Evolutionary conservation across 306 rosid genomes (phyloP).

Genomic region (Gillenia trifoliata): DNA sequence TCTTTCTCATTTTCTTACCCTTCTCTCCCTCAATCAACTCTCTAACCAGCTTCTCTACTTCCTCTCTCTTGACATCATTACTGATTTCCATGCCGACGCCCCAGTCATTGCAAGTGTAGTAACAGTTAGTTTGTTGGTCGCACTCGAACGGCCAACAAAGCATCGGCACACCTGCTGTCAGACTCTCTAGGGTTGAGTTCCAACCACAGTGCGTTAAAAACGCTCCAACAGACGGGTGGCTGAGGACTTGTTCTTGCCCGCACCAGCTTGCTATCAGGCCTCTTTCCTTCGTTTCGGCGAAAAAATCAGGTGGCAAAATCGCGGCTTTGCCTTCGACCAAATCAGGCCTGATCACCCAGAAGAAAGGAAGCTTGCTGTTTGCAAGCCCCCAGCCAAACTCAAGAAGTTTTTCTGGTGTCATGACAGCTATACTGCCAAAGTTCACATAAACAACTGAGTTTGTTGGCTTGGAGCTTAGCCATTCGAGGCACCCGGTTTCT

Average conservation of each 20-base stretch:
- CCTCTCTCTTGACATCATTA: conserved; percentile 3
- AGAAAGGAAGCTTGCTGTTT: neutral
- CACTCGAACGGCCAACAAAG: conserved; percentile 10
- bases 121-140: conserved; percentile 2
- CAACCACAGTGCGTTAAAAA: conserved; percentile 1
- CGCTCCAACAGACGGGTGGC: neutral
- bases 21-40: conserved; percentile 5
- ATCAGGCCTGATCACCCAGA: conserved; percentile 9
- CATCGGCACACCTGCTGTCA: conserved; percentile 10
- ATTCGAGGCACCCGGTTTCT: neutral
- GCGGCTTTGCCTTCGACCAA: neutral
- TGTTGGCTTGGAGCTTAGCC: neutral
- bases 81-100: neutral
- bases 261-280: conserved; percentile 1
- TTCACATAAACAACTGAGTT: neutral
- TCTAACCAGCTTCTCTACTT: conserved; percentile 5
- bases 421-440: neutral
- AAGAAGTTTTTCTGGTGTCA: neutral
- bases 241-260: neutral
- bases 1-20: neutral
- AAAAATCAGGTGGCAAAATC: neutral
- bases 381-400: conserved; percentile 10
- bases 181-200: neutral
- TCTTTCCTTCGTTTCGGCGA: neutral
- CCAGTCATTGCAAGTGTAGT: conserved; percentile 1